Percentiles rank a stretch among this genome's conserved stretches.
phyloP scores from a whole-genome alignment of 1,284 basidiomycete genomes.

The Somion occarium region DNA sequence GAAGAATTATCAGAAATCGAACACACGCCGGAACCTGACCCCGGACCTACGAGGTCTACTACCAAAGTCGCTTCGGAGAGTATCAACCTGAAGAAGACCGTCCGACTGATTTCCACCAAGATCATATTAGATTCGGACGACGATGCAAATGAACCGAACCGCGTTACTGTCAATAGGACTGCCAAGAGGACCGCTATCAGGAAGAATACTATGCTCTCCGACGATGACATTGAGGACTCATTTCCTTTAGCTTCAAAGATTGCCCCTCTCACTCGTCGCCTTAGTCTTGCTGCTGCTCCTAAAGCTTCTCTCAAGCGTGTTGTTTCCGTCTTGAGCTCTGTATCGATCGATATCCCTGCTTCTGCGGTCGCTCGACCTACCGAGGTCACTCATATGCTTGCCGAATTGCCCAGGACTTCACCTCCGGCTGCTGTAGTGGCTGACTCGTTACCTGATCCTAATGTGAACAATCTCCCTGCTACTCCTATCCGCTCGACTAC shows the following conservation, averaged over 20 bases:
- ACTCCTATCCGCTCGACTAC: neutral
- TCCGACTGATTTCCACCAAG: neutral
- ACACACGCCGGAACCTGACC: neutral
- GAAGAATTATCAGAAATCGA: slow-evolving; percentile 29
- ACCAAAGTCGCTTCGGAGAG: neutral
- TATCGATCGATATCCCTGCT: neutral
- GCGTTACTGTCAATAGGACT: neutral
- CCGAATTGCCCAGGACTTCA: neutral
- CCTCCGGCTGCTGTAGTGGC: neutral
- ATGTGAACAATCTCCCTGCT: neutral
- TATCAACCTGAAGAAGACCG: neutral
- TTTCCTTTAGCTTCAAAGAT: neutral
- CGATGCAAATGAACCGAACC: neutral
- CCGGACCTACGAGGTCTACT: neutral
- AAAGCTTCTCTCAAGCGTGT: neutral
- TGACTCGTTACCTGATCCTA: neutral
- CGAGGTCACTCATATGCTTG: neutral
- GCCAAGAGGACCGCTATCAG: neutral
- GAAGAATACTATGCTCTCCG: slow-evolving; percentile 1
- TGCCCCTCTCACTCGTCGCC: neutral
- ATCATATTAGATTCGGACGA: slow-evolving; percentile 1
- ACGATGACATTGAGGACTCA: slow-evolving; percentile 4
- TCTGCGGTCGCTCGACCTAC: neutral
- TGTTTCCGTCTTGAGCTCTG: neutral
- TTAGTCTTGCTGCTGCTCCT: neutral